phyloP scores from a whole-genome alignment of 1,139 yeast species.

The Pichia sp. region DNA sequence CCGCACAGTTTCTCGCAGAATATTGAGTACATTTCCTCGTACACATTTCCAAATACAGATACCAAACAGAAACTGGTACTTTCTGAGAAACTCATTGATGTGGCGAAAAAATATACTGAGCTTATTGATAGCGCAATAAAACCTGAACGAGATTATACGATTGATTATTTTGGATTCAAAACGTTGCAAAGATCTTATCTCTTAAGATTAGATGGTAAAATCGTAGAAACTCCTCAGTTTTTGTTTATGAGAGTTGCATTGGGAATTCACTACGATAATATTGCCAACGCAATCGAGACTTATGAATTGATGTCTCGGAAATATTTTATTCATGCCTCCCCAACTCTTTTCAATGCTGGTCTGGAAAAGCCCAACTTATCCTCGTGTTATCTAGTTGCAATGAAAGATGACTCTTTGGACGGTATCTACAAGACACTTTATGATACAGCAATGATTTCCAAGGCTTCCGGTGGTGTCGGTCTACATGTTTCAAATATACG shows the following conservation, averaged over 20 bases:
- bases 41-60: constrained; percentile 2
- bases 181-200: constrained; percentile 44
- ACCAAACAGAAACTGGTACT: constrained; percentile 14
- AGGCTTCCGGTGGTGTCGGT: constrained; percentile 54
- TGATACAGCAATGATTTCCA: constrained; percentile 47
- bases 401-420: constrained; percentile 52
- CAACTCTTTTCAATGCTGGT: constrained; percentile 48
- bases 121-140: constrained; percentile 32
- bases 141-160: constrained; percentile 32
- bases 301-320: constrained; percentile 44
- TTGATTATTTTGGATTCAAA: constrained; percentile 45
- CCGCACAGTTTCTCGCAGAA: constrained; percentile 30
- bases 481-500: constrained; percentile 48
- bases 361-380: constrained; percentile 41
- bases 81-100: not conserved
- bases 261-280: constrained; percentile 40
- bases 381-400: constrained; percentile 48
- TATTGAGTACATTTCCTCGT: constrained; percentile 21
- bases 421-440: constrained; percentile 50
- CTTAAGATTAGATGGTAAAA: constrained; percentile 28
- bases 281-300: constrained; percentile 37
- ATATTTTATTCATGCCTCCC: constrained; percentile 48
- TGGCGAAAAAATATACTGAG: constrained; percentile 23
- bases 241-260: constrained; percentile 43
- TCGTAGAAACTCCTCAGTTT: constrained; percentile 45